phyloP scores from a whole-genome alignment of 1,284 basidiomycete species.

The Heterobasidion irregulare region DNA sequence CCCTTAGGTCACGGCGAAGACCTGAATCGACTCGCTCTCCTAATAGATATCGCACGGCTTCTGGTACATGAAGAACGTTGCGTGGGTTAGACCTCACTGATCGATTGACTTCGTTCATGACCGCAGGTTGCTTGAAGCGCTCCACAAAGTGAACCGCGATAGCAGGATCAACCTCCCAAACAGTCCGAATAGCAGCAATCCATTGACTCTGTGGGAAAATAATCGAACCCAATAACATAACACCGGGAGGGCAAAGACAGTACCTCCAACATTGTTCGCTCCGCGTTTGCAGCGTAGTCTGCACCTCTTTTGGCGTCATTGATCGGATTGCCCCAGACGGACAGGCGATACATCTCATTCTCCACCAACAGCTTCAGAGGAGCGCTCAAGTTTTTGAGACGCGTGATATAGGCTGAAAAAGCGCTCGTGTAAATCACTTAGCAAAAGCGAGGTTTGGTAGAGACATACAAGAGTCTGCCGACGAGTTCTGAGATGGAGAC shows the following conservation, averaged over 20 bases:
- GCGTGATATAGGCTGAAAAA: conserved; percentile 9
- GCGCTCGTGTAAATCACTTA: neutral
- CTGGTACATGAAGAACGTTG: conserved; percentile 68
- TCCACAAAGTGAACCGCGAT: conserved; percentile 82
- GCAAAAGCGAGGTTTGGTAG: neutral
- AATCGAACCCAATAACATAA: conserved; percentile 6
- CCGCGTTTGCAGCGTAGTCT: conserved; percentile 50
- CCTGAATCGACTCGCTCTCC: conserved; percentile 59
- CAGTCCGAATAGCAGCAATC: conserved; percentile 58
- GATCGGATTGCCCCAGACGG: conserved; percentile 88
- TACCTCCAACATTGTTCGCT: conserved; percentile 56
- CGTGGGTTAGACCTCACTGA: conserved; percentile 72
- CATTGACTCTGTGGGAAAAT: conserved; percentile 50
- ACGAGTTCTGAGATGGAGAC: conserved; percentile 38
- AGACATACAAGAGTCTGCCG: conserved; percentile 36
- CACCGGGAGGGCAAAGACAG: conserved; percentile 10
- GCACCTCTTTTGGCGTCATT: conserved; percentile 65
- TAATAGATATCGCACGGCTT: conserved; percentile 75
- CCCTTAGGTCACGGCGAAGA: conserved; percentile 67
- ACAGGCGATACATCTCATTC: conserved; percentile 82
- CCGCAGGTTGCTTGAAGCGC: conserved; percentile 66
- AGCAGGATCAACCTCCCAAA: conserved; percentile 82
- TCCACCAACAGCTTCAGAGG: conserved; percentile 81
- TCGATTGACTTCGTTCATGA: conserved; percentile 66
- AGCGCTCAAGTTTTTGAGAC: conserved; percentile 57